A percentile compares a stretch with the other conserved stretches of the same genome.
Conservation (phyloP, 192 early-diverging fungal genomes). For the Entrophospora sp. region DNA sequence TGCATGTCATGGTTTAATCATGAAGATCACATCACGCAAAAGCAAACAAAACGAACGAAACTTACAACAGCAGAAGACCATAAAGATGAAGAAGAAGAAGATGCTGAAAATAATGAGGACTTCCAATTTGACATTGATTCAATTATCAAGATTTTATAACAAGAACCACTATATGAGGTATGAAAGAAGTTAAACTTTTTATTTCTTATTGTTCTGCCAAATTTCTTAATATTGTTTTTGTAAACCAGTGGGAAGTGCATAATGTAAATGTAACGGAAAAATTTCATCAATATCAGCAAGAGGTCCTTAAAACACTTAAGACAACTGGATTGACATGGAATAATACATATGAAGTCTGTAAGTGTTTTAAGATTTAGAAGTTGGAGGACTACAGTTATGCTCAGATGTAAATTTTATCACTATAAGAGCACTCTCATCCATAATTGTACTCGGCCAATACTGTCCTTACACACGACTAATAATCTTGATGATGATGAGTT, state of each 20-base stretch:
- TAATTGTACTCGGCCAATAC: conserved; percentile 1
- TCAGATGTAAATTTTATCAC: conserved; percentile 5
- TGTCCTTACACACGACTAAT: conserved; percentile 17
- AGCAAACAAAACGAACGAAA: not conserved
- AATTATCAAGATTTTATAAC: conserved; percentile 1
- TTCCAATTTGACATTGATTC: not conserved
- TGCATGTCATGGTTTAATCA: no score
- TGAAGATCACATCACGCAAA: not conserved
- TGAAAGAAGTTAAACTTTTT: not conserved
- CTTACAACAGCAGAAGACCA: not conserved
- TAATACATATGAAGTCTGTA: conserved; percentile 8
- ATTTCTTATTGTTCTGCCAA: not conserved
- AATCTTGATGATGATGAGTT: no score
- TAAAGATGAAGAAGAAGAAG: not conserved
- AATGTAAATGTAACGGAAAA: conserved; percentile 11
- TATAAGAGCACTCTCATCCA: conserved; percentile 17
- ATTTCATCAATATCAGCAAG: conserved; percentile 20
- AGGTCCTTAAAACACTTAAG: conserved; percentile 11
- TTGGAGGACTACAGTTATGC: not conserved
- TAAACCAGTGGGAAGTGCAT: conserved; percentile 11
- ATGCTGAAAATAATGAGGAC: not conserved
- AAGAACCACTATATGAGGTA: not conserved
- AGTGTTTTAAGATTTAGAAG: not conserved
- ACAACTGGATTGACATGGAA: conserved; percentile 9
- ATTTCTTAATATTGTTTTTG: not conserved